Conservation (phyloP, 202 grass and related monocot species). For the Zoysia matrella region DNA sequence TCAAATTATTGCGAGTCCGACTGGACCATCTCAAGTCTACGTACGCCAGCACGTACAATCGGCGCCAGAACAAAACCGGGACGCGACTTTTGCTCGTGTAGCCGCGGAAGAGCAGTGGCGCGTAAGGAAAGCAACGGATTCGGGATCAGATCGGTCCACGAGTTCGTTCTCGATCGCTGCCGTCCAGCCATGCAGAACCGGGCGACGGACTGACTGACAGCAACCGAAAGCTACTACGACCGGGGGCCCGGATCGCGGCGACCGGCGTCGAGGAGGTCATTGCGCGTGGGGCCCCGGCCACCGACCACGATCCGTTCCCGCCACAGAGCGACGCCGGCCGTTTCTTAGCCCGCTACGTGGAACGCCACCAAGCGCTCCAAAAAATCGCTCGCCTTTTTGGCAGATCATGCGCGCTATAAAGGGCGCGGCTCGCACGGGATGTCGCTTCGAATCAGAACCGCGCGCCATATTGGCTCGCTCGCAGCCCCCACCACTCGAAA, state of each 20-base stretch:
- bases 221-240: constrained; percentile 30
- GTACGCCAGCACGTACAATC: background rate
- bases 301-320: constrained; percentile 54
- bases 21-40: background rate
- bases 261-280: constrained; percentile 23
- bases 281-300: constrained; percentile 47
- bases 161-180: constrained; percentile 8
- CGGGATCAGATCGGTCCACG: background rate
- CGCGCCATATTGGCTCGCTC: constrained; percentile 47
- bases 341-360: constrained; percentile 13
- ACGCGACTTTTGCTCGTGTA: background rate
- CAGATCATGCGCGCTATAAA: constrained; percentile 45
- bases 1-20: constrained; percentile 19
- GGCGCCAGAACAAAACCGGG: background rate
- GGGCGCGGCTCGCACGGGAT: background rate
- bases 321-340: constrained; percentile 27
- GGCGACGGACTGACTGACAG: background rate
- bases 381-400: constrained; percentile 40
- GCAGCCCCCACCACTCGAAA: background rate
- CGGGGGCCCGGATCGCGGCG: constrained; percentile 26
- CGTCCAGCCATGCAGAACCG: constrained; percentile 6
- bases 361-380: constrained; percentile 36
- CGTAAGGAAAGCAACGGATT: constrained; percentile 47
- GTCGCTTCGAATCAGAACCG: constrained; percentile 36
- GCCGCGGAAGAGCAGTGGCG: background rate